Evolutionary conservation across 345 rosid genomes (phyloP).

Genomic region (Murraya koenigii): DNA sequence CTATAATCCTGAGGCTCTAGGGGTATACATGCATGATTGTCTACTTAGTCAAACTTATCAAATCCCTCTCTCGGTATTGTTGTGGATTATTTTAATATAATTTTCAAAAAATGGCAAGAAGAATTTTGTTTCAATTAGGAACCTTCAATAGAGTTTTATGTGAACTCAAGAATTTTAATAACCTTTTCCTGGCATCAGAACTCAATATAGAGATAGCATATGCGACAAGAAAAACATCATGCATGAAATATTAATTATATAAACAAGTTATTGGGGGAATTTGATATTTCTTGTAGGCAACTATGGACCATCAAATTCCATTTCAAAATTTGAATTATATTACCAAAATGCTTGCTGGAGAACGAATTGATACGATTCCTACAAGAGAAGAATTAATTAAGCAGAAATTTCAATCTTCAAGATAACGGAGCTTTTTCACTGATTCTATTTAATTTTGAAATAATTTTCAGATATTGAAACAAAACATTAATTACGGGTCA

Average conservation of each 20-base stretch:
- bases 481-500: too few species aligned
- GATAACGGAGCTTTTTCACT: too few species aligned
- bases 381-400: background rate
- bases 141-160: background rate
- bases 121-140: background rate
- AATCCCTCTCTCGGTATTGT: background rate
- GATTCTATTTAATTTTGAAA: too few species aligned
- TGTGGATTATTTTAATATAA: background rate
- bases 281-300: background rate
- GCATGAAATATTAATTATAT: background rate
- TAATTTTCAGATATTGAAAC: too few species aligned
- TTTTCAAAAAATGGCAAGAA: background rate
- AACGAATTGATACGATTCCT: background rate
- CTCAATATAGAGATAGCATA: background rate
- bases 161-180: background rate
- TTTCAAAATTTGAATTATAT: background rate
- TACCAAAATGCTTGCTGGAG: background rate
- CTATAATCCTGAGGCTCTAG: background rate
- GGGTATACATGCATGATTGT: background rate
- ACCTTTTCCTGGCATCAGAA: background rate
- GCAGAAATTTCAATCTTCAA: background rate
- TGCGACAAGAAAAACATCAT: background rate
- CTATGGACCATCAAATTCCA: conserved; percentile 15
- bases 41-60: background rate
- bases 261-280: background rate